A percentile compares a stretch with the other conserved stretches of the same genome.
Evolutionary conservation across 371 early-diverging fungal genomes (phyloP).

Genomic region (Sporodiniella umbellata): DNA sequence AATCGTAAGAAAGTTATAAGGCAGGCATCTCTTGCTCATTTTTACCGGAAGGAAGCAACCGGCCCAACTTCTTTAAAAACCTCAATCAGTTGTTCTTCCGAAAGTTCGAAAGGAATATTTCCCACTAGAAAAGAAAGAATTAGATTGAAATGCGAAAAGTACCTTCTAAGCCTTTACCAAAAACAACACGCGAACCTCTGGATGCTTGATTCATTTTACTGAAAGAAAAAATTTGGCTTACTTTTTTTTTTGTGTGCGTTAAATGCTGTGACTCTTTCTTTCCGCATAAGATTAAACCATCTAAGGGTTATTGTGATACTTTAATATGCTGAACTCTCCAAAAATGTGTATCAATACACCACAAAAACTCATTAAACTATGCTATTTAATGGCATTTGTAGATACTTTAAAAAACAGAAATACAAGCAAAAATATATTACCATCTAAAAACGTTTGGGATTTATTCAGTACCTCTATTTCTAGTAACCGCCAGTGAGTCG

Average conservation of each 20-base stretch:
- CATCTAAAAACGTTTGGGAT: too few relatives aligned
- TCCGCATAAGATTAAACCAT: neutral
- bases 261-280: neutral
- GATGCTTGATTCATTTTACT: conserved; percentile 33
- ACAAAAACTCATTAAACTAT: too few relatives aligned
- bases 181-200: conserved; percentile 56
- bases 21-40: neutral
- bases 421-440: too few relatives aligned
- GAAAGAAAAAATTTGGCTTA: neutral
- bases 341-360: too few relatives aligned
- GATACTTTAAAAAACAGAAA: too few relatives aligned
- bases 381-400: too few relatives aligned
- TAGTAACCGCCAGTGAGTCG: too few relatives aligned
- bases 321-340: too few relatives aligned
- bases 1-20: neutral
- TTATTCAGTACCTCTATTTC: too few relatives aligned
- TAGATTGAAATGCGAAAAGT: too few relatives aligned
- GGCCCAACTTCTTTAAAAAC: conserved; percentile 90
- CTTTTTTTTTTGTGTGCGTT: neutral
- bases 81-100: conserved; percentile 87
- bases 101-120: conserved; percentile 83
- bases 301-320: neutral
- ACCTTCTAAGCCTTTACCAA: too few relatives aligned
- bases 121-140: conserved; percentile 48
- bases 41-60: conserved; percentile 70